Evolutionary conservation across 306 rosid species (phyloP), one percentile per base, ranked within the genome.

Genomic region (Pyrus bretschneideri): DNA sequence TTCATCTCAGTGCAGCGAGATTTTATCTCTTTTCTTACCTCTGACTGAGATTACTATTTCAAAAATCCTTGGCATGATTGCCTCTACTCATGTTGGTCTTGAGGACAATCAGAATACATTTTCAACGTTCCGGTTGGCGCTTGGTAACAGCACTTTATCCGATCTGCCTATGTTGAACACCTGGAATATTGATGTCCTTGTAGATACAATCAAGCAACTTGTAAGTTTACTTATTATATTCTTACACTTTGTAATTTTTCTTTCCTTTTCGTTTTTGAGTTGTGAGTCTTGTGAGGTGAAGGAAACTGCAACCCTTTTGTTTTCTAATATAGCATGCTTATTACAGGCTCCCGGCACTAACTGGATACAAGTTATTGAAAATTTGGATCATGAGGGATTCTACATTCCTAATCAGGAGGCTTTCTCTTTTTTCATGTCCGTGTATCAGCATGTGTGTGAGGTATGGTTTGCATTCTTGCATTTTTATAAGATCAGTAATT

Each of bases 331-430:
- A 84, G 78, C 69, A 42, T 82, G 75, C 59, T 85, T 79, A 75
- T 61, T 83, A 76, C 91, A 96, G 99, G 96, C 97, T 58, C 98
- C 98, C 23, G 83, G 78, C 61, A 84, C 92, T 76, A 91, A 93
- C 59, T 96, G 99, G 99, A 54, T 79, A 70, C 83, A 67, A 19
- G 93, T 96, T 69, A 76, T 93, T 81, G 99, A 96, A 86, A 88
- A 87, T 86, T 84, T 93, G 74, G 99, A 96, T 85, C 94, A 96
- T 23, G 99, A 96, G 85, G 99, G 97, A 59, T 93, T 96, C 84
- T 89, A 84, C 85, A 85, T 96, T 86, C 97, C 98, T 73, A 88
- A 85, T 73, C 90, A 90, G 83, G 97, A 93, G 82, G 97, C 99
- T 12, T 96, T 96, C 87, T 87, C 87, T 30, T 87, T 92, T 85